Evolutionary conservation across 768 basidiomycete species (phyloP), one percentile per base, ranked within the genome.

Genomic region (Pisolithus albus): DNA sequence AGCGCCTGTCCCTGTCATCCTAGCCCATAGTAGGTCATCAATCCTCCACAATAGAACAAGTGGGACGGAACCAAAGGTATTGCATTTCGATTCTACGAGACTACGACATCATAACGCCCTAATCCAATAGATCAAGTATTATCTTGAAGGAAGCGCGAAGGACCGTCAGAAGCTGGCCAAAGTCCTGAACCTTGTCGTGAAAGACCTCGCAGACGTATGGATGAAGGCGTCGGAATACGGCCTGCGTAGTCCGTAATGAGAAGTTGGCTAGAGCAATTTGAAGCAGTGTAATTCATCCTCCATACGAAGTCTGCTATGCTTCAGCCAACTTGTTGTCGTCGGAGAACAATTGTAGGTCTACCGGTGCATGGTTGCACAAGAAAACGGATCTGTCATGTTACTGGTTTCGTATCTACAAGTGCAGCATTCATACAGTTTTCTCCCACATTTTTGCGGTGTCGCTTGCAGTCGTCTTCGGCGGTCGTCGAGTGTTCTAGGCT

Each of bases 31-130:
- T 5, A 24, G 23, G 19, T 24, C 36, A 26, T 42, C 48, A 3
- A 57, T 40, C 30, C 34, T 7, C 36, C 46, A 18, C 53, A 13
- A 34, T 34, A 86, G 91, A 49, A 93, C 91, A 26, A 90, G 88
- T 58, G 92, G 92, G 18, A 94, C 92, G 13, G 91, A 93, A 59
- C 91, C 91, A 0, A 93, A 93, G 80, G 88, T 86, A 60, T 18
- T 13, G 7, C 38, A 6, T 28, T 11, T 24, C 18, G 7, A 4
- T 11, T 3, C 28, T 34, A n/a, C 4, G 13, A 47, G n/a, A 21
- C n/a, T 52, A 19, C 40, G 28, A 3, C 7, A 18, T 23, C 9
- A 41, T 56, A 32, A 56, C 11, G 30, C 49, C 3, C 7, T 21
- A 15, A 34, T 42, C 23, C 30, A 48, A 34, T 48, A 76, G 87